Percentiles rank a stretch among this genome's conserved stretches.
These are phyloP conservation scores for Seiridium unicorne DNA, from an alignment of 2,329 filamentous ascomycete species.

Conservation along the genomic window DNA sequence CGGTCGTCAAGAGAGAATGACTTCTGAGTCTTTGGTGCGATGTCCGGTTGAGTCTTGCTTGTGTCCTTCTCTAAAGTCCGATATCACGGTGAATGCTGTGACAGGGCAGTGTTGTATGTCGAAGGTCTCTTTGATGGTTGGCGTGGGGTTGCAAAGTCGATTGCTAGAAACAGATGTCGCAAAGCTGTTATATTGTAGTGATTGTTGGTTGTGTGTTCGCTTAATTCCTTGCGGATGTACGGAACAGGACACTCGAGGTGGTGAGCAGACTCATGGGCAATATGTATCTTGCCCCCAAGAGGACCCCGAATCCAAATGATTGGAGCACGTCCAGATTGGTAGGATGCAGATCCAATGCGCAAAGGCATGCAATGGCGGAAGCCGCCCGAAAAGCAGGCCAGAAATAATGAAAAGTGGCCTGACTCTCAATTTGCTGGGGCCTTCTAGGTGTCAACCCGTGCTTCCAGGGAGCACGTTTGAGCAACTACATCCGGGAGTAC, in stretches of 20 bases:
- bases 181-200: background rate
- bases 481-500: background rate
- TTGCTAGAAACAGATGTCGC: background rate
- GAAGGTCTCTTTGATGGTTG: background rate
- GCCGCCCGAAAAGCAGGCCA: conserved; percentile 1
- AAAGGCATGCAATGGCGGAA: background rate
- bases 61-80: background rate
- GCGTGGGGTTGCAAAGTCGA: background rate
- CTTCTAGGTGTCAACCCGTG: background rate
- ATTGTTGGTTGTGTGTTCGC: background rate
- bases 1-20: no score
- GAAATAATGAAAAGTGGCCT: conserved; percentile 5
- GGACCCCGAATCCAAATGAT: background rate
- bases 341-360: background rate
- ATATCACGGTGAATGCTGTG: background rate
- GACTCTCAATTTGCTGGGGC: background rate
- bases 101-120: background rate
- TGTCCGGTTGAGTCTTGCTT: no score
- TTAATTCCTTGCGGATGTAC: background rate
- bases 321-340: background rate
- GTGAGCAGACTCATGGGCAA: background rate
- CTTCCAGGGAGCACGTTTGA: background rate
- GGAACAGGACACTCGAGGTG: background rate
- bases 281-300: background rate
- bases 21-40: no score